These are phyloP conservation scores for Penicillium concentricum DNA, from an alignment of 2,329 filamentous ascomycete genomes.

Conservation along the genomic window DNA sequence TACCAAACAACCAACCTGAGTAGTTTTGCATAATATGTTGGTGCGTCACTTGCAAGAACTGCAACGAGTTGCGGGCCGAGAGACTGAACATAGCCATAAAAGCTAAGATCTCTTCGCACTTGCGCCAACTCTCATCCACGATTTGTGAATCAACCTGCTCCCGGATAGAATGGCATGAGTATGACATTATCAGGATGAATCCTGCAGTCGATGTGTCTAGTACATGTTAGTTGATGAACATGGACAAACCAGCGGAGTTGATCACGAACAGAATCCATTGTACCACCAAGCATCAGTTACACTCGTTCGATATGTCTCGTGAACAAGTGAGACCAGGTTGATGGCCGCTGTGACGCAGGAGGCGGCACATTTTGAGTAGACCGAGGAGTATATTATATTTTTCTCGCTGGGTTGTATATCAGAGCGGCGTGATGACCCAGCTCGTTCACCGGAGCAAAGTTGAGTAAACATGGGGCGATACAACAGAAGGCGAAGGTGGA, in stretches of 20 bases:
- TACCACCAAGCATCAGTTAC: slow-evolving; percentile 40
- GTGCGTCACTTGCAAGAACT: slow-evolving; percentile 28
- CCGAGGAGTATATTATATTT: slow-evolving; percentile 26
- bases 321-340: slow-evolving; percentile 31
- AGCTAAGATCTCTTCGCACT: slow-evolving; percentile 28
- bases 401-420: slow-evolving; percentile 11
- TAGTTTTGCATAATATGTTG: slow-evolving; percentile 23
- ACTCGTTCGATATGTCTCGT: slow-evolving; percentile 29
- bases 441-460: slow-evolving; percentile 28
- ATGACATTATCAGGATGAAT: slow-evolving; percentile 34
- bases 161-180: slow-evolving; percentile 23
- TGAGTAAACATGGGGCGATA: slow-evolving; percentile 38
- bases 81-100: slow-evolving; percentile 30
- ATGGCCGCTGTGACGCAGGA: slow-evolving; percentile 33
- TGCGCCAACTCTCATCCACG: slow-evolving; percentile 27
- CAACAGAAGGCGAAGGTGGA: slow-evolving; percentile 35
- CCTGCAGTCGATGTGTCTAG: slow-evolving; percentile 33
- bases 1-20: slow-evolving; percentile 6
- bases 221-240: background rate
- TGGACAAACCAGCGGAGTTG: background rate
- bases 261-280: slow-evolving; percentile 39
- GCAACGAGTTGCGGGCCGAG: slow-evolving; percentile 31
- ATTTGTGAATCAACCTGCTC: slow-evolving; percentile 16
- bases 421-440: slow-evolving; percentile 2
- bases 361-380: slow-evolving; percentile 31